A percentile compares a stretch with the other conserved stretches of the same genome.
Evolutionary conservation across 441 rosid species (phyloP).

Genomic region (Metrosideros polymorpha): DNA sequence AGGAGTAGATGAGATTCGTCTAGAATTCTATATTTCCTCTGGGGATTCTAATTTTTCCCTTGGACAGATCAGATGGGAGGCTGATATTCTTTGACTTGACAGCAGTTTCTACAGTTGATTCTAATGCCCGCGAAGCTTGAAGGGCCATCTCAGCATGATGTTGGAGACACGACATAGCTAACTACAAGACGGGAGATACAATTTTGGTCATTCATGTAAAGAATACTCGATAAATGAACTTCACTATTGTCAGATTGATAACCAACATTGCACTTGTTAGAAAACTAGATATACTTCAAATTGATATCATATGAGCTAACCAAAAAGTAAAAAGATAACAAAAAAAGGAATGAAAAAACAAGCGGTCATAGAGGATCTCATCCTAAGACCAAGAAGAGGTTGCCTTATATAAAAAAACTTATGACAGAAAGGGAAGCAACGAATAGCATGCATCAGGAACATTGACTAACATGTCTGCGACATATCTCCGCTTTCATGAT

Average conservation of each 20-base stretch:
- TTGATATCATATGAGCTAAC: not conserved
- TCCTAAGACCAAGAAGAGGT: not conserved
- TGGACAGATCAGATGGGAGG: conserved; percentile 21
- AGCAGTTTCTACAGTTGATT: conserved; percentile 28
- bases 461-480: not conserved
- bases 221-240: not conserved
- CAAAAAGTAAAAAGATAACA: not conserved
- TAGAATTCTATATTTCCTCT: conserved; percentile 22
- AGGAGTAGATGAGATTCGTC: not conserved
- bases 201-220: not conserved
- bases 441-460: not conserved
- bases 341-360: not conserved
- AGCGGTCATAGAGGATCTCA: not conserved
- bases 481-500: not conserved
- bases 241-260: not conserved
- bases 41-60: conserved; percentile 46
- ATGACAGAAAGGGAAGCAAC: not conserved
- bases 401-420: not conserved
- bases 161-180: conserved; percentile 92
- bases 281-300: not conserved
- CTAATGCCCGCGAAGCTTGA: conserved; percentile 83
- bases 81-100: conserved; percentile 21
- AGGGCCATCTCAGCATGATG: conserved; percentile 93
- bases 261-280: not conserved
- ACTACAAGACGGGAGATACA: conserved; percentile 20